These are phyloP conservation scores for Xylogone sp. DNA, from an alignment of 2,329 filamentous ascomycete genomes.

Conservation along the genomic window DNA sequence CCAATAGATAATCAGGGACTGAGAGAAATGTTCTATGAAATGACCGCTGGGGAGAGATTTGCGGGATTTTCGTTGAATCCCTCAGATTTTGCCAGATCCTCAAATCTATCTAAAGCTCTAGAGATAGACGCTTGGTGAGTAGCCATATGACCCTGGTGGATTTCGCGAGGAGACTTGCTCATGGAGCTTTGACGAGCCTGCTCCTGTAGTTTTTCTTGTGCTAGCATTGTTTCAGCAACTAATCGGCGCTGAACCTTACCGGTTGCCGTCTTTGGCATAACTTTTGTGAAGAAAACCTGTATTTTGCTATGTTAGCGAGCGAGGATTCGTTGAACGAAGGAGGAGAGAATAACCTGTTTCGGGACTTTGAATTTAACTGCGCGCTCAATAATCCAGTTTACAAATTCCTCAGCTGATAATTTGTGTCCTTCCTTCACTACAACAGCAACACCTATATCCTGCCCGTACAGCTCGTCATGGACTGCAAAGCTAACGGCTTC, in stretches of 20 bases:
- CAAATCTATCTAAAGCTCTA: too few relatives aligned
- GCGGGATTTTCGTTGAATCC: too few relatives aligned
- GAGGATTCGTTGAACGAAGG: too few relatives aligned
- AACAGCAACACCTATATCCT: conserved; percentile 71
- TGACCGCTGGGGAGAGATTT: too few relatives aligned
- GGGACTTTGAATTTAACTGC: conserved; percentile 78
- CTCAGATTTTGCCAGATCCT: too few relatives aligned
- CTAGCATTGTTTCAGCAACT: conserved; percentile 75
- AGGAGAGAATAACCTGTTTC: conserved; percentile 55
- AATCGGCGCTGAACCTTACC: conserved; percentile 79
- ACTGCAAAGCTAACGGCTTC: conserved; percentile 80
- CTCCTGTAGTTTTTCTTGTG: conserved; percentile 60
- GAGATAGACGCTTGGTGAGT: too few relatives aligned
- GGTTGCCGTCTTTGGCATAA: conserved; percentile 85
- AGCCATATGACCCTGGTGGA: too few relatives aligned
- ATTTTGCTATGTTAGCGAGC: too few relatives aligned
- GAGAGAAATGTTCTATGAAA: too few relatives aligned
- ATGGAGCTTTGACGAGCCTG: too few relatives aligned
- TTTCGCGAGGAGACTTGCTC: too few relatives aligned
- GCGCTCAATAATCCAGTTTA: conserved; percentile 59
- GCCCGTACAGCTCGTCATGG: conserved; percentile 73
- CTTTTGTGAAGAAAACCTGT: conserved; percentile 70
- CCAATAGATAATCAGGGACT: too few relatives aligned
- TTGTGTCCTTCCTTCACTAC: conserved; percentile 61
- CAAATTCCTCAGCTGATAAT: conserved; percentile 54